Base-by-base conservation (phyloP, 345 rosid genomes). In the Combretum micranthum region DNA sequence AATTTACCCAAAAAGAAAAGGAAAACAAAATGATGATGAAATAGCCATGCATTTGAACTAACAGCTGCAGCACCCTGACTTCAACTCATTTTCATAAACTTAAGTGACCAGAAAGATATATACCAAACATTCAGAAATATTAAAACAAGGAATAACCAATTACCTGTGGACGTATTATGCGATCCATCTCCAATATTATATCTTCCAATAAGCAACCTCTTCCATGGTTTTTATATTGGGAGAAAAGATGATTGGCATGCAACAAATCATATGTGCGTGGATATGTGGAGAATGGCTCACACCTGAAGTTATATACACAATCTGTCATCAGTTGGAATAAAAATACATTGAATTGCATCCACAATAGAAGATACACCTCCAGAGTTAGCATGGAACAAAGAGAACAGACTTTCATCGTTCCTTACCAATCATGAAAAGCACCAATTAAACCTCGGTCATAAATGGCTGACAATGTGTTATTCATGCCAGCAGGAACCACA, bases 211-310 rank as follows among this genome's bases (percentile, higher is more conserved):
- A 61, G 73, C 99, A 87, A 72, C 82, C 82, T 68, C 80, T 82
- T 42, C 74, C 80, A 14, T 44, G 59, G 52, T 69, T 75, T 61
- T 75, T 65, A 60, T 85, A 80, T 49, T 76, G 85, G 59, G 86
- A 68, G 63, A 93, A 77, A 44, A 89, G 73, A 71, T 80, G 72
- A 70, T 77, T 66, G 13, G 87, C 88, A 64, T 89, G 99, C 77
- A 93, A 60, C 70, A 93, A 60, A 77, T 93, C 92, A 12, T 89
- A 87, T 1, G 92, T 79, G 48, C 92, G 92, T 3, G 99, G 95
- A 72, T 93, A 93, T 42, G 97, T 89, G 52, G 99, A 89, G 75
- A 93, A 89, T 42, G 99, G 79, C 68, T 89, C 96, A 68, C 99
- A 89, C 96, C 97, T 89, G 69, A 58, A 53, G 44, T 46, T 37